Evolutionary conservation across 352 stramenopile species (phyloP).

Genomic region (Lagenidium sp.): DNA sequence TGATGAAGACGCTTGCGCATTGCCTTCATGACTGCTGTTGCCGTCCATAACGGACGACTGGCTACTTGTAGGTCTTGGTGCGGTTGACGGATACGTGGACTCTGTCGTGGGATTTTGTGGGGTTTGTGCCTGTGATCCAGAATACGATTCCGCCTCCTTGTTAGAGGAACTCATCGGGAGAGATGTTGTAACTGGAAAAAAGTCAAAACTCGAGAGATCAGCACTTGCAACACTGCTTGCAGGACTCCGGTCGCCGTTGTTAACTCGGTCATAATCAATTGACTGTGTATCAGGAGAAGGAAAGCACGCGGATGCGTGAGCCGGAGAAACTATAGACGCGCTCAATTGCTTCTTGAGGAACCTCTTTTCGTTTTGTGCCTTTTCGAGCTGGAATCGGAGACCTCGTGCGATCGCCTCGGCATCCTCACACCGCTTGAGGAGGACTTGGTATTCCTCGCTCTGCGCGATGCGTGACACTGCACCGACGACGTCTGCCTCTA

Average conservation of each 20-base stretch:
- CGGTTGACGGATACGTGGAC: too few relatives aligned
- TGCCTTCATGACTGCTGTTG: slow-evolving; percentile 21
- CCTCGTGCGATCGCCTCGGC: slow-evolving; percentile 56
- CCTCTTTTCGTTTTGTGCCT: slow-evolving; percentile 72
- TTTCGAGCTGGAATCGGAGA: slow-evolving; percentile 63
- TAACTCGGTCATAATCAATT: neutral
- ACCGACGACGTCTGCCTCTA: slow-evolving; percentile 26
- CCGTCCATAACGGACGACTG: too few relatives aligned
- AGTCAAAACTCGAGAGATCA: slow-evolving; percentile 64
- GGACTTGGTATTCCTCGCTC: slow-evolving; percentile 41
- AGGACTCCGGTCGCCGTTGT: slow-evolving; percentile 10
- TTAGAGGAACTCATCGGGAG: too few relatives aligned
- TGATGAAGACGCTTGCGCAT: slow-evolving; percentile 5
- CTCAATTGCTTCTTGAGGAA: slow-evolving; percentile 56
- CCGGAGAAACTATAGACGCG: neutral
- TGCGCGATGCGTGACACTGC: slow-evolving; percentile 20
- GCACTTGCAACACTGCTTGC: slow-evolving; percentile 31
- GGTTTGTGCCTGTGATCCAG: too few relatives aligned
- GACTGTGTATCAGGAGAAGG: slow-evolving; percentile 5
- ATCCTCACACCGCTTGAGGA: slow-evolving; percentile 52
- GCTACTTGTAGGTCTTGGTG: too few relatives aligned
- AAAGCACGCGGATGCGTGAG: slow-evolving; percentile 3
- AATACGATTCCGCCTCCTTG: too few relatives aligned
- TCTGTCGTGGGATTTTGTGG: too few relatives aligned
- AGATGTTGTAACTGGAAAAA: too few relatives aligned